Evolutionary conservation across 805 yeast genomes (phyloP), one percentile per base, ranked within the genome.

Genomic region (Lipomyces oligophaga): DNA sequence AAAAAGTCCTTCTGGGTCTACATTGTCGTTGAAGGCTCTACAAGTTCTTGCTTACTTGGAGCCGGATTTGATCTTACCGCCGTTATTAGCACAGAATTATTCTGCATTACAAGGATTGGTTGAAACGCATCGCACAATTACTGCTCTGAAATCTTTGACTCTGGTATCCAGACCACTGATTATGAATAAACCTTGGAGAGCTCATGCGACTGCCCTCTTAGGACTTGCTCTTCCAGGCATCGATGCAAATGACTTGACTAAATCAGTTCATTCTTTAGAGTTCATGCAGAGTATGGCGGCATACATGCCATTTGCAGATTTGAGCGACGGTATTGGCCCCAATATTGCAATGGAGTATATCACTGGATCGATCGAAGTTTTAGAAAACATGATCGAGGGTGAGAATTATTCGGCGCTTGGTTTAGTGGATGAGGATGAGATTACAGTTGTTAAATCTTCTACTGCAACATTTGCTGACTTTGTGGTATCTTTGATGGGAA

Each of bases 181-280:
- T 0, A 61, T 68, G 5, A 71, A 77, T 1, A 82, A 82, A 1
- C 64, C 79, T 1, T 86, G 76, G 60, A 70, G 96, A 35, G 79
- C 85, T 10, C 98, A 93, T 59, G 68, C 87, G 10, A 78, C 94
- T 0, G 77, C 94, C 43, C 69, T 93, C 13, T 62, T 89, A 32
- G 76, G 80, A 22, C 72, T 86, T 63, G 68, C 81, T 1, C 63
- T 88, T 5, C 85, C 88, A 0, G 96, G 93, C 25, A 79, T 93
- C 24, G 97, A 93, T 62, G 77, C 89, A 0, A 93, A 89, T 62
- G 98, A 93, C 64, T 72, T 87, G 39, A 73, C 71, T 11, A 78
- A 89, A 60, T 81, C 96, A 0, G 71, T 80, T 13, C 74, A 78
- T 41, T 76, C 95, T 0, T 66, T 89, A 33, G 76, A 80, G 47